Evolutionary conservation across 1,139 yeast species (phyloP).

Genomic region (Magnusiomyces sp.): DNA sequence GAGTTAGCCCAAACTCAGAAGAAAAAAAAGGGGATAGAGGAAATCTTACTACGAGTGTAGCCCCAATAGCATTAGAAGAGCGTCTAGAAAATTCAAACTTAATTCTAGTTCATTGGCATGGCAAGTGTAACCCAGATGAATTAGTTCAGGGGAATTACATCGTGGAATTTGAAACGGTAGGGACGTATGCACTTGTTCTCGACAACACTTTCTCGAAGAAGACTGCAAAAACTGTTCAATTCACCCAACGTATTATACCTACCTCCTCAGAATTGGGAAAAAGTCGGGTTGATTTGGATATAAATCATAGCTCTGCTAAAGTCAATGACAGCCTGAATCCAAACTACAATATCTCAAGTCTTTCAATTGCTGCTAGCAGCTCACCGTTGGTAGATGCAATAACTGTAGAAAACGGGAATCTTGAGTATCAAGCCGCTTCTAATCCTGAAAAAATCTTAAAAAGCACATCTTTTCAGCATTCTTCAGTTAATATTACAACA

Average conservation of each 20-base stretch:
- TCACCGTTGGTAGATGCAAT: background rate
- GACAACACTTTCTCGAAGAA: slow-evolving; percentile 89
- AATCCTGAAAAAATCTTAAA: background rate
- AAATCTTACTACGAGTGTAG: background rate
- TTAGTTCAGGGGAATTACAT: slow-evolving; percentile 47
- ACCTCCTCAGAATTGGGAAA: no score
- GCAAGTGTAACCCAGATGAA: slow-evolving; percentile 32
- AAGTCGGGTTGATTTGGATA: no score
- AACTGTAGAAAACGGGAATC: no score
- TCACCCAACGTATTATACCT: slow-evolving; percentile 39
- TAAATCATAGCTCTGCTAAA: background rate
- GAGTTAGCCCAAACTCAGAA: background rate
- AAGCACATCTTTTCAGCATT: background rate
- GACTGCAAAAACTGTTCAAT: slow-evolving; percentile 70
- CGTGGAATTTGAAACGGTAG: slow-evolving; percentile 40
- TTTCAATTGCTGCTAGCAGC: background rate
- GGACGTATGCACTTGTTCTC: slow-evolving; percentile 77
- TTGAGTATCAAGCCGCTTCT: background rate
- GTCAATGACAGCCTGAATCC: background rate
- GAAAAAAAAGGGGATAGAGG: slow-evolving; percentile 5
- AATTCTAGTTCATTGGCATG: slow-evolving; percentile 29
- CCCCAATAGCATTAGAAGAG: slow-evolving; percentile 23
- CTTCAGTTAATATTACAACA: slow-evolving; percentile 5
- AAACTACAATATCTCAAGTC: background rate
- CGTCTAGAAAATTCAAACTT: slow-evolving; percentile 30